Base-by-base conservation (phyloP, 768 basidiomycete species). In the Russula sp. region DNA sequence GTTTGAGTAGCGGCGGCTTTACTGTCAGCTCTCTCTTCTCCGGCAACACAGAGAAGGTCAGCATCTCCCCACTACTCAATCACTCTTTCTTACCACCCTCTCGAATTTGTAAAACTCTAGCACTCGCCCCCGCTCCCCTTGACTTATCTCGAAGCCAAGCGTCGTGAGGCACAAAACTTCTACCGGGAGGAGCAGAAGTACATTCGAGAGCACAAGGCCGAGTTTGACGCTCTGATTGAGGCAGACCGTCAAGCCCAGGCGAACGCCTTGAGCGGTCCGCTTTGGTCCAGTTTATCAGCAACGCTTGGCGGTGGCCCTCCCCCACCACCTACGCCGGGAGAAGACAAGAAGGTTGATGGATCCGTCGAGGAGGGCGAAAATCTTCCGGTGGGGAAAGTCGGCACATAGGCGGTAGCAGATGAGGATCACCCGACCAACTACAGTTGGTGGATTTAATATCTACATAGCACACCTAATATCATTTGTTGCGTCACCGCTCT, bases 121-220 rank as follows among this genome's bases (percentile, higher is more conserved):
- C 63, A 71, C 3, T 57, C 67, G 48, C 71, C 77, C 4, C 66
- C 74, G 35, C 70, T 76, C 46, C 79, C 79, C 5, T 72, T 73
- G n/a, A 81, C 79, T 4, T 82, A 81, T 70, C 76, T 82, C 46
- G 81, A 82, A 64, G 77, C 77, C 62, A 80, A 79, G 69, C 79
- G 81, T 2, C 68, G 69, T 34, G 78, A 81, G 63, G 81, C 81
- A 13, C 83, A 84, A 67, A 70, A 69, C 39, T 72, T 75, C 51
- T 84, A 83, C 72, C 73, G 69, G 59, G 80, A 82, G 59, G 83
- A 84, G 62, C 78, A 80, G 60, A 75, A 78, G 55, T 83, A 81
- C 67, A 76, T 83, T 64, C 71, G 71, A 38, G 69, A 78, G 43
- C 78, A 84, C 73, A 82, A 79, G 69, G 76, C 66, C 38, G 74